Percentiles rank a stretch among this genome's conserved stretches.
Conservation (phyloP, 1,139 yeast genomes). For the Hemisphaericaspora lyxosophila region DNA sequence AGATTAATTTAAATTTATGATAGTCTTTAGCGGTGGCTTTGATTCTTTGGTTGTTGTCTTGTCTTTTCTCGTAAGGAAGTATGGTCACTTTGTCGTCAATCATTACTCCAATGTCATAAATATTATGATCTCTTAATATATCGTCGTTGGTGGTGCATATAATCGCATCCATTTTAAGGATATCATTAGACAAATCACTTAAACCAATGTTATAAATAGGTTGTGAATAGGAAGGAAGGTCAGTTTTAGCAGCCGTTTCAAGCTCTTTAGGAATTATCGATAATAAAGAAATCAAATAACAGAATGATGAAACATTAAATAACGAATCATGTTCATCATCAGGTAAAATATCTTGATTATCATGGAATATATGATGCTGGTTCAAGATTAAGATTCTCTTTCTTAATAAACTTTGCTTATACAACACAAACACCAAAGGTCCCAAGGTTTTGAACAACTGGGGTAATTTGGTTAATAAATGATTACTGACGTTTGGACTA, state of each 20-base stretch:
- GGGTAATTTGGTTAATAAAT: constrained; percentile 51
- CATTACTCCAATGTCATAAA: constrained; percentile 54
- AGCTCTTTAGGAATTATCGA: constrained; percentile 38
- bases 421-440: constrained; percentile 68
- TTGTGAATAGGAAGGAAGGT: constrained; percentile 26
- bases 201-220: constrained; percentile 70
- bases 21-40: constrained; percentile 40
- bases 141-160: constrained; percentile 75
- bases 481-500: constrained; percentile 30
- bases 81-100: constrained; percentile 14
- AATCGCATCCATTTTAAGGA: constrained; percentile 33
- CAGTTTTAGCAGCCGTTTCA: constrained; percentile 18
- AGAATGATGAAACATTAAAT: constrained; percentile 26
- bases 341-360: constrained; percentile 8
- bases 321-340: constrained; percentile 9
- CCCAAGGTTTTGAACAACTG: constrained; percentile 57
- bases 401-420: constrained; percentile 67
- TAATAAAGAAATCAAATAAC: constrained; percentile 36
- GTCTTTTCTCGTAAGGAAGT: constrained; percentile 6
- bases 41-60: constrained; percentile 14
- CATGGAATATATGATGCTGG: constrained; percentile 28
- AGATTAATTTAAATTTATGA: constrained; percentile 34
- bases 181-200: constrained; percentile 42
- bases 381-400: constrained; percentile 61
- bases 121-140: constrained; percentile 52